These are phyloP conservation scores for Cyclospora cayetanensis DNA, from an alignment of 169 alveolate species.

Conservation along the genomic window DNA sequence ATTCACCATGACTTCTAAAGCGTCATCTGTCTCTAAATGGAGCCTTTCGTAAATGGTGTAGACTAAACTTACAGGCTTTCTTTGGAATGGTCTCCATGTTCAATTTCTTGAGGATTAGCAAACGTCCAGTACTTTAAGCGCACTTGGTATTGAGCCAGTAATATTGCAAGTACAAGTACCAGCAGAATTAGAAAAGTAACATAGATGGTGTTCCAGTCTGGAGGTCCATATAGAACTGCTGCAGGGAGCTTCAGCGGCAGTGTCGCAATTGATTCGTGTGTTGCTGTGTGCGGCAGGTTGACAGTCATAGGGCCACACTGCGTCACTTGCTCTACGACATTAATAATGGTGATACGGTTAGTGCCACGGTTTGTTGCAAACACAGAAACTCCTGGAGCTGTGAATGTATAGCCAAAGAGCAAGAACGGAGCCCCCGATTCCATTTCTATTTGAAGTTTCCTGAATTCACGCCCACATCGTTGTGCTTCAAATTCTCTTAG, in stretches of 20 bases:
- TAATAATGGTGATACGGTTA: slow-evolving; percentile 20
- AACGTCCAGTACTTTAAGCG: slow-evolving; percentile 27
- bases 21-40: no score
- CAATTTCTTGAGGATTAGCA: slow-evolving; percentile 18
- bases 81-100: neutral
- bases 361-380: slow-evolving; percentile 37
- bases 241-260: neutral
- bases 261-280: neutral
- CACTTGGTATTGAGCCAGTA: neutral
- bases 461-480: slow-evolving; percentile 46
- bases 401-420: slow-evolving; percentile 57
- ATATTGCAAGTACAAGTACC: neutral
- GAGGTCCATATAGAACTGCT: neutral
- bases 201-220: slow-evolving; percentile 10
- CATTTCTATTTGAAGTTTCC: slow-evolving; percentile 11
- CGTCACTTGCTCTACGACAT: neutral
- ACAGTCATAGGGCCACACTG: slow-evolving; percentile 1
- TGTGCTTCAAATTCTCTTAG: neutral
- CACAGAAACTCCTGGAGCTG: slow-evolving; percentile 18
- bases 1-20: no score
- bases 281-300: slow-evolving; percentile 47
- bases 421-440: slow-evolving; percentile 17
- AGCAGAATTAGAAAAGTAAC: neutral
- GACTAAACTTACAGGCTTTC: neutral
- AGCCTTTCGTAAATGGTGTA: no score